A percentile compares a stretch with the other conserved stretches of the same genome.
These are phyloP conservation scores for Nemania abortiva DNA, from an alignment of 2,329 filamentous ascomycete species.

Conservation along the genomic window DNA sequence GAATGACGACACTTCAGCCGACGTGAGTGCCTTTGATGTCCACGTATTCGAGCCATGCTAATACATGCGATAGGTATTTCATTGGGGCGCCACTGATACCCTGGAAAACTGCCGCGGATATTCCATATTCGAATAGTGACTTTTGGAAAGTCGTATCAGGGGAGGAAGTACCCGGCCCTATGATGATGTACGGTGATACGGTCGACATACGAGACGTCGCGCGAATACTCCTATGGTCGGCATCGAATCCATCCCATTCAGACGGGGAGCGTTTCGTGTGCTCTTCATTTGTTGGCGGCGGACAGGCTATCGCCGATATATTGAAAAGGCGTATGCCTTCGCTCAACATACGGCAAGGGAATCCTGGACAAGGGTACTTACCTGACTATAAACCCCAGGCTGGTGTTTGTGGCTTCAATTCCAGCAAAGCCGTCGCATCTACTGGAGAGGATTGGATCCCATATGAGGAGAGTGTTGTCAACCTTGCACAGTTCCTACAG, in stretches of 20 bases:
- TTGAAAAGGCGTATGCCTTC: slow-evolving; percentile 42
- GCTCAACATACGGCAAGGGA: slow-evolving; percentile 36
- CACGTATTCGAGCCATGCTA: slow-evolving; percentile 5
- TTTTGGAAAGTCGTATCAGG: slow-evolving; percentile 43
- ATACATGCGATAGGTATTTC: slow-evolving; percentile 42
- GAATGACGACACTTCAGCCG: slow-evolving; percentile 46
- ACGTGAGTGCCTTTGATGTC: slow-evolving; percentile 38
- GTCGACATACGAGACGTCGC: slow-evolving; percentile 49
- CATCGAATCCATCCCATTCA: slow-evolving; percentile 38
- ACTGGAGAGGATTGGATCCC: slow-evolving; percentile 52
- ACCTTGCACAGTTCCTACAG: slow-evolving; percentile 40
- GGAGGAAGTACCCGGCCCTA: slow-evolving; percentile 41
- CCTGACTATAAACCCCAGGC: slow-evolving; percentile 39
- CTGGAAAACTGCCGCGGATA: slow-evolving; percentile 42
- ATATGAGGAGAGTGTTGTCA: slow-evolving; percentile 47
- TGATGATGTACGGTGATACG: slow-evolving; percentile 42
- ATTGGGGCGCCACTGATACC: slow-evolving; percentile 47
- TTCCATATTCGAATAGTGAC: slow-evolving; percentile 42
- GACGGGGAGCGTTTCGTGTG: slow-evolving; percentile 49
- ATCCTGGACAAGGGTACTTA: slow-evolving; percentile 44
- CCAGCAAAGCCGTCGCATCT: slow-evolving; percentile 47
- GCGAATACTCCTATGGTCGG: slow-evolving; percentile 47
- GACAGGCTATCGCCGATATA: slow-evolving; percentile 48
- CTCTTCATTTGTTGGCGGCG: slow-evolving; percentile 41
- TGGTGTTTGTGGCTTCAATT: slow-evolving; percentile 43